Conservation (phyloP, 208 protist species). For the Naegleria gruberi region DNA sequence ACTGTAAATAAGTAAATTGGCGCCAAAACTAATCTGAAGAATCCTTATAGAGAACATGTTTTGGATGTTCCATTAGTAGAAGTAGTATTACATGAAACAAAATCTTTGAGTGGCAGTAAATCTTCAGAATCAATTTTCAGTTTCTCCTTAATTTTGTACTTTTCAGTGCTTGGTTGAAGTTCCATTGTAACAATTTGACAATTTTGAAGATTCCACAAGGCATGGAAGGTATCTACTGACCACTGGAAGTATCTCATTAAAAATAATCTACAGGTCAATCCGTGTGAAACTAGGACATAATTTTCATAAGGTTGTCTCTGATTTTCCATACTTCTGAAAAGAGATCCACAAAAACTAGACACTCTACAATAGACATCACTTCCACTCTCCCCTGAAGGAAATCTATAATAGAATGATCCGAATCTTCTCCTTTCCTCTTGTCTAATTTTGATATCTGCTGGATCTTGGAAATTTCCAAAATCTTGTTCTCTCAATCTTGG, state of each 20-base stretch:
- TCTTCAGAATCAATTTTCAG: background rate
- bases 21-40: no score
- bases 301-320: background rate
- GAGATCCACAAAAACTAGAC: slow-evolving; percentile 22
- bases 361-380: slow-evolving; percentile 35
- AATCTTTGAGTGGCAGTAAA: background rate
- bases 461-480: slow-evolving; percentile 9
- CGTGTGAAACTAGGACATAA: slow-evolving; percentile 35
- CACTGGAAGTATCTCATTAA: slow-evolving; percentile 39
- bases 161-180: background rate
- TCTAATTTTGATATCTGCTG: background rate
- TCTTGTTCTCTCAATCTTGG: slow-evolving; percentile 8
- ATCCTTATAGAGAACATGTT: no score
- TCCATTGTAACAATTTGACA: slow-evolving; percentile 21
- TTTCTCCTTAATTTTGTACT: background rate
- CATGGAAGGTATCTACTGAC: slow-evolving; percentile 31
- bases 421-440: slow-evolving; percentile 14
- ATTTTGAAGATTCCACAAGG: slow-evolving; percentile 21
- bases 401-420: slow-evolving; percentile 38
- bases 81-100: no score
- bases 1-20: no score
- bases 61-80: no score
- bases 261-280: slow-evolving; percentile 33
- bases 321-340: slow-evolving; percentile 3
- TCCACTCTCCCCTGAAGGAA: slow-evolving; percentile 32